Evolutionary conservation across 2,329 filamentous ascomycete species (phyloP).

Genomic region (Neophaeococcomyces mojaviensis): DNA sequence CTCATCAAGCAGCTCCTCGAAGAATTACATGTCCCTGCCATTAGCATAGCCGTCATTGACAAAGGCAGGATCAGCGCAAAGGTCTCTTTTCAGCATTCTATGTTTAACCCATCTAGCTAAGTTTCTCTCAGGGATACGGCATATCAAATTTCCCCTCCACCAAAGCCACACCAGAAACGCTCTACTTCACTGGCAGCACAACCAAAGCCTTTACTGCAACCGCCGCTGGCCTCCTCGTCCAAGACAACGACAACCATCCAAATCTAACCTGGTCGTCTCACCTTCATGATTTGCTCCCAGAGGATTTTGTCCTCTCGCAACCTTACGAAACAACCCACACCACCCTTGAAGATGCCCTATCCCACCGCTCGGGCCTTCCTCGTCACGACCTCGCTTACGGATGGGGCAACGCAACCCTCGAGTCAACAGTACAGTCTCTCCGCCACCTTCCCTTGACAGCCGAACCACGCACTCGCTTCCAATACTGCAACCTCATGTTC

Average conservation of each 20-base stretch:
- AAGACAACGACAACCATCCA: conserved; percentile 23
- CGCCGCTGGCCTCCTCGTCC: conserved; percentile 37
- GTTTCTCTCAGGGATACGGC: conserved; percentile 31
- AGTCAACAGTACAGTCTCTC: neutral
- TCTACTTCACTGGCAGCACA: conserved; percentile 50
- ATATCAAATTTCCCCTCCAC: conserved; percentile 31
- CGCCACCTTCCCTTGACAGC: neutral
- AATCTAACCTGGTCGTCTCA: conserved; percentile 31
- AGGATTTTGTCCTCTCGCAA: conserved; percentile 26
- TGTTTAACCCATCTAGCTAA: too few relatives aligned
- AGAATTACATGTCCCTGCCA: conserved; percentile 26
- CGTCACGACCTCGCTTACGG: too few relatives aligned
- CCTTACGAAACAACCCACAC: conserved; percentile 24
- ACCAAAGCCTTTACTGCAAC: conserved; percentile 51
- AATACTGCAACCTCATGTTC: conserved; percentile 2
- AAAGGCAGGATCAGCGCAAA: conserved; percentile 5
- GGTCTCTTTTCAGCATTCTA: too few relatives aligned
- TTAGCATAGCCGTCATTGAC: conserved; percentile 26
- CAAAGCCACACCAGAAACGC: conserved; percentile 39
- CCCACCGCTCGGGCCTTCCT: conserved; percentile 27
- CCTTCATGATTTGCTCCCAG: conserved; percentile 28
- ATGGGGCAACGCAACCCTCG: neutral
- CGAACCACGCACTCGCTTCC: neutral
- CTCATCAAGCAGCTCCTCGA: conserved; percentile 12
- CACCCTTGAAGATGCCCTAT: conserved; percentile 28